These are phyloP conservation scores for Xylaria digitata DNA, from an alignment of 2,329 filamentous ascomycete species.

Conservation along the genomic window DNA sequence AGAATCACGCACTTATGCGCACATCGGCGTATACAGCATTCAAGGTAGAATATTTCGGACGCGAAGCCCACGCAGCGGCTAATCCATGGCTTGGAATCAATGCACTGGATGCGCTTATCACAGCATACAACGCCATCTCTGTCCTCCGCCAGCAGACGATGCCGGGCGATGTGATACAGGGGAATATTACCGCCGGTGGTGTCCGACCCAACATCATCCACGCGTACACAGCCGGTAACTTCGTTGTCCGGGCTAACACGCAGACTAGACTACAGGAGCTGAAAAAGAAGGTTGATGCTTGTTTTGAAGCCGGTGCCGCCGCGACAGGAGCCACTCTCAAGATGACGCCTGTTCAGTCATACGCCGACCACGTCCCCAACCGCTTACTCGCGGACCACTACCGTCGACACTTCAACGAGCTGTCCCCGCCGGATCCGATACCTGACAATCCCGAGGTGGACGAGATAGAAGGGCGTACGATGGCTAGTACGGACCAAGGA, in stretches of 20 bases:
- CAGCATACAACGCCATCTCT: slow-evolving; percentile 60
- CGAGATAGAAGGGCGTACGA: slow-evolving; percentile 56
- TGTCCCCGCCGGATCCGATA: slow-evolving; percentile 52
- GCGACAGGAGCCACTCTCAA: slow-evolving; percentile 62
- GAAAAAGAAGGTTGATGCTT: slow-evolving; percentile 56
- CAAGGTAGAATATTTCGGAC: slow-evolving; percentile 64
- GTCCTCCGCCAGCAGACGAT: slow-evolving; percentile 67
- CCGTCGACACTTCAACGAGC: slow-evolving; percentile 57
- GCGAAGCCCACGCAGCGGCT: slow-evolving; percentile 66
- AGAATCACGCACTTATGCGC: slow-evolving; percentile 60
- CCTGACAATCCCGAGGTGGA: slow-evolving; percentile 55
- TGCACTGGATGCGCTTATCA: slow-evolving; percentile 67
- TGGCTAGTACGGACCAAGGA: slow-evolving; percentile 69
- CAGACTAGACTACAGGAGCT: slow-evolving; percentile 56
- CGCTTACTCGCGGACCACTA: slow-evolving; percentile 59
- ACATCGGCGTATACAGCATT: slow-evolving; percentile 64
- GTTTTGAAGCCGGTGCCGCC: slow-evolving; percentile 60
- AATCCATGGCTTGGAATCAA: slow-evolving; percentile 71
- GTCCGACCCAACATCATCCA: slow-evolving; percentile 68
- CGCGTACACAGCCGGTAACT: slow-evolving; percentile 53
- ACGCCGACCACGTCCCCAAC: slow-evolving; percentile 68
- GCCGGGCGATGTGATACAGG: slow-evolving; percentile 62
- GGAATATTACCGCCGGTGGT: slow-evolving; percentile 65
- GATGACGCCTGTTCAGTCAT: slow-evolving; percentile 57
- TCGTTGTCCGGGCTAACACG: slow-evolving; percentile 49